Evolutionary conservation across 1,284 basidiomycete genomes (phyloP), one percentile per base, ranked within the genome.

Genomic region (Volvariella volvacea): DNA sequence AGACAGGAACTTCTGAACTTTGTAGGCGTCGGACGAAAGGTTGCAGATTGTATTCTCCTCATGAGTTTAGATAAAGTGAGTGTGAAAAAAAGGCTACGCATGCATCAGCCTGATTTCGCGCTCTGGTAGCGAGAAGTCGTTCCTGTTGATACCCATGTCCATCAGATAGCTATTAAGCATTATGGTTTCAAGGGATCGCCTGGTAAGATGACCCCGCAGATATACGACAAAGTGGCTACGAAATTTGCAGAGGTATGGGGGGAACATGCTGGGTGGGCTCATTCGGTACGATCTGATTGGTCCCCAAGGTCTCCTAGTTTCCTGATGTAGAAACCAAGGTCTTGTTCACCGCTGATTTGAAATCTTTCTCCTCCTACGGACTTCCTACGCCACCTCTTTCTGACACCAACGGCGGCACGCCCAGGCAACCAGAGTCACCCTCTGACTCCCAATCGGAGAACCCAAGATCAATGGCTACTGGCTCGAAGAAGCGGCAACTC

Each of bases 11-110:
- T 99, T 16, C 65, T 96, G 31, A 81, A 75, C 56, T 80, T 92
- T 51, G 78, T 90, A 37, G 96, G 96, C 0, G 91, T 99, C 0
- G 96, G 96, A 1, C 78, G 92, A 28, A 99, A 99, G 63, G 93
- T 97, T 0, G 92, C 90, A 1, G 95, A 98, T 59, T 99, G 96
- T 58, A 74, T 99, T 25, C 67, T 97, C 43, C 70, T 99, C 19
- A 98, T 99, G 89, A 92, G 91, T 53, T 63, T 98, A 45, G 91
- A 97, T 63, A 92, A 96, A 74, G 88, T 88, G 53, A 4, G 10
- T 15, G 9, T 36, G 37, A 8, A 10, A n/a, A n/a, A n/a, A n/a
- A 17, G 9, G 31, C 33, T 31, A 41, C 15, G 41, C 40, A 14
- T 42, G 50, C 31, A 48, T 38, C 32, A 39, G 42, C 43, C 39